Base-by-base conservation (phyloP, 2,329 filamentous ascomycete species). In the Paraphoma sp. region DNA sequence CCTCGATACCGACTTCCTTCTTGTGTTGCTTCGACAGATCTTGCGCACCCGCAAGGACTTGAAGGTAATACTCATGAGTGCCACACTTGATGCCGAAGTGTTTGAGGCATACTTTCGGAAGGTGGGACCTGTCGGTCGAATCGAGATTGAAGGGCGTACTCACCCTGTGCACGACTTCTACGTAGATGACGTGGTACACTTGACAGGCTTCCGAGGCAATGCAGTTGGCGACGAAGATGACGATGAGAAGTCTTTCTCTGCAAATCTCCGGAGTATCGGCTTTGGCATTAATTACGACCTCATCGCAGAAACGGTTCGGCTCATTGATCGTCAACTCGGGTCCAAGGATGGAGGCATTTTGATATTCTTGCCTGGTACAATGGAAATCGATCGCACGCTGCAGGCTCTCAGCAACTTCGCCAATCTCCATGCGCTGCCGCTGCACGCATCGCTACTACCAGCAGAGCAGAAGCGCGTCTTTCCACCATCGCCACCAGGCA, bases 41-140 rank as follows among this genome's bases (percentile, higher is more conserved):
- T 78, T 97, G 62, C 85, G 84, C 55, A 82, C 83, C 63, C 85
- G 91, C 47, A 89, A 87, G 67, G 91, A 96, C 60, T 84, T 98
- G 38, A 97, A 94, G 75, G 84, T 98, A 41, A 88, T 99, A 11
- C 82, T 99, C 36, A 99, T 99, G 95, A 97, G 92, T 76, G 94
- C 94, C 1, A 99, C 94, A 0, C 86, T 98, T 3, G 93, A 99
- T 76, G 93, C 94, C 1, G 85, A 88, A 0, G 87, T 93, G 0
- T 98, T 98, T 75, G 87, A 87, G 63, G 81, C 87, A 53, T 98
- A 98, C 76, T 98, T 98, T 78, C 86, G 84, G 6, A 84, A 84
- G 1, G 85, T 87, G 49, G 85, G 85, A 11, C 83, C 82, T 4
- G 93, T 98, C 30, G 92, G 91, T 7, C 81, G 88, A 56, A 89